Conservation (phyloP, 176 grass and related monocot genomes). For the Otatea glauca region DNA sequence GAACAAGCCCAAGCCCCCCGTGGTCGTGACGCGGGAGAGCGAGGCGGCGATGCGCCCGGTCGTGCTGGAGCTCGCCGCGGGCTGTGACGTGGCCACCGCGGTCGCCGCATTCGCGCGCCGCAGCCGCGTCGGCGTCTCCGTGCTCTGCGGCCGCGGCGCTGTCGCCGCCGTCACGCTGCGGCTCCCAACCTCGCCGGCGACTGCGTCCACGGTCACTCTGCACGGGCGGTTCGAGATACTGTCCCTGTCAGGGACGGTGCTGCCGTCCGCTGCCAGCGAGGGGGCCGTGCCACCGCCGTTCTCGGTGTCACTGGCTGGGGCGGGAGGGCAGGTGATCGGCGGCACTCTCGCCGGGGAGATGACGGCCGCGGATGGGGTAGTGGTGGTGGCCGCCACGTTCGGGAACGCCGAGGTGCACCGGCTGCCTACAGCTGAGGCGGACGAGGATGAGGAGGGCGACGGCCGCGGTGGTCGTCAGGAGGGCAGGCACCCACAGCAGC, state of each 20-base stretch:
- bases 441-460: constrained; percentile 10
- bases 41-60: constrained; percentile 64
- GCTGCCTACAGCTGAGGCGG: constrained; percentile 34
- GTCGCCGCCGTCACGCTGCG: constrained; percentile 65
- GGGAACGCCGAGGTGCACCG: constrained; percentile 63
- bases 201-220: constrained; percentile 43
- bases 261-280: constrained; percentile 1
- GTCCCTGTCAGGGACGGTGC: constrained; percentile 67
- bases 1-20: constrained; percentile 85
- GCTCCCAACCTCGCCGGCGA: constrained; percentile 30
- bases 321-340: constrained; percentile 81
- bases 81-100: constrained; percentile 57
- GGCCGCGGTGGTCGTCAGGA: not conserved
- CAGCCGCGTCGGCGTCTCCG: constrained; percentile 64
- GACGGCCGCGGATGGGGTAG: constrained; percentile 55
- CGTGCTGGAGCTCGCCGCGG: constrained; percentile 68
- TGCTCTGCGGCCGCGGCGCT: constrained; percentile 71
- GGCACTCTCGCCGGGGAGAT: constrained; percentile 70
- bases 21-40: constrained; percentile 73
- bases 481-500: not conserved
- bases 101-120: constrained; percentile 65
- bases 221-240: constrained; percentile 78
- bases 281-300: constrained; percentile 27
- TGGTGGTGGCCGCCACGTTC: constrained; percentile 78
- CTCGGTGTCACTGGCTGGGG: constrained; percentile 59